Evolutionary conservation across 2,329 filamentous ascomycete species (phyloP), one percentile per base, ranked within the genome.

Genomic region (Hawksworthiomyces lignivorus): DNA sequence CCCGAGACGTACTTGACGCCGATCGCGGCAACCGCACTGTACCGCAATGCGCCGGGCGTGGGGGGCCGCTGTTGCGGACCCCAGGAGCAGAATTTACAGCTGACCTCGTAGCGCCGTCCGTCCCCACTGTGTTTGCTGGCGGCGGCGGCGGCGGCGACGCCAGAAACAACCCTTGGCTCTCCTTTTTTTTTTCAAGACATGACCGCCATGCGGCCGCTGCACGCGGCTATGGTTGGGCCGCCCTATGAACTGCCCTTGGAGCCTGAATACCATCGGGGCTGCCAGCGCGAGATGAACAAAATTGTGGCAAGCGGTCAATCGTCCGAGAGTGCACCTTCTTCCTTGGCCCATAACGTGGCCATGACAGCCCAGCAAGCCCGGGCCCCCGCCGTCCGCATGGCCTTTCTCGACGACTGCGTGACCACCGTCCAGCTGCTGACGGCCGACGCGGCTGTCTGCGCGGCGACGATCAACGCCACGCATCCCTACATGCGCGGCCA

Each of bases 391-490:
- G 24, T 26, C 24, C 24, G 24, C 24, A 26, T 26, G 24, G 24
- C 24, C 3, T 26, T 26, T 29, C 30, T 22, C 22, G 26, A 19
- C 32, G 32, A 27, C 21, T 18, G 31, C 27, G 27, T 36, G 20
- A 26, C 21, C 27, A 32, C 35, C 19, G 33, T 42, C 11, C 27
- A 20, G 24, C 33, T 42, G 27, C 17, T 42, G 19, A 42, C 39
- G 7, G 33, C 39, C 33, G 33, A 42, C 39, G 15, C 17, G 2
- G 33, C 39, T 28, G 35, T 42, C 28, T 36, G 39, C 33, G 39
- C 39, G 7, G 39, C 39, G 18, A 42, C 39, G 18, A 36, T 42
- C 33, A 36, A 42, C 28, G 33, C 39, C 39, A 17, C 33, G 7
- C 20, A 33, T 21, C 24, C 11, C 31, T 29, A 41, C 39, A 21